Evolutionary conservation across 2,329 filamentous ascomycete genomes (phyloP).

Genomic region (Cladobotryum mycophilum): DNA sequence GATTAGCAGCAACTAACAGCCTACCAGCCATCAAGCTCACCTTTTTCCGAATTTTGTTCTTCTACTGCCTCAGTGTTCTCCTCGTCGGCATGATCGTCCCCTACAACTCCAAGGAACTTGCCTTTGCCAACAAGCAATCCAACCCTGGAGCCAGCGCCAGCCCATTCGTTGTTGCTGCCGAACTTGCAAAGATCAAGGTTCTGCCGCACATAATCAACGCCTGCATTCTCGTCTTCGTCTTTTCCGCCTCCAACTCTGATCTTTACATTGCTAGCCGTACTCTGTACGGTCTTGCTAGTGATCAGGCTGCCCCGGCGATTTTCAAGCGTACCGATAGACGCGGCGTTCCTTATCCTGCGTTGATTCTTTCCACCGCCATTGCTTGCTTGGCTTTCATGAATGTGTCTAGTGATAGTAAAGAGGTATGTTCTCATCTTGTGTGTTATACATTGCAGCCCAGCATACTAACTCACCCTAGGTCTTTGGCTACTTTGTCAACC

Average conservation of each 20-base stretch:
- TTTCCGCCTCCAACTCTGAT: slow-evolving; percentile 72
- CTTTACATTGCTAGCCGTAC: slow-evolving; percentile 70
- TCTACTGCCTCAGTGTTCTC: slow-evolving; percentile 69
- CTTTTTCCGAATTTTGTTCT: slow-evolving; percentile 76
- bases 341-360: slow-evolving; percentile 63
- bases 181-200: slow-evolving; percentile 53
- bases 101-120: slow-evolving; percentile 57
- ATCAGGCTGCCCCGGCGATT: slow-evolving; percentile 65
- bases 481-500: slow-evolving; percentile 61
- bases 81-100: slow-evolving; percentile 72
- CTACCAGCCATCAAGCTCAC: slow-evolving; percentile 63
- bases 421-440: slow-evolving; percentile 2
- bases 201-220: slow-evolving; percentile 66
- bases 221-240: slow-evolving; percentile 69
- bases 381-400: slow-evolving; percentile 65
- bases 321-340: slow-evolving; percentile 64
- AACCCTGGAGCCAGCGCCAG: slow-evolving; percentile 41
- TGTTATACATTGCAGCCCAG: too few species aligned
- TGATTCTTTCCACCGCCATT: slow-evolving; percentile 55
- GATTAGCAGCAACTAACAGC: background rate
- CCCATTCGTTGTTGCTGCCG: slow-evolving; percentile 70
- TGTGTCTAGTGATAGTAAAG: slow-evolving; percentile 48
- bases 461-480: slow-evolving; percentile 28
- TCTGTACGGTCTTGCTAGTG: slow-evolving; percentile 64
- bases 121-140: slow-evolving; percentile 45